phyloP scores from a whole-genome alignment of 345 rosid species.

The Raphanus raphanistrum region DNA sequence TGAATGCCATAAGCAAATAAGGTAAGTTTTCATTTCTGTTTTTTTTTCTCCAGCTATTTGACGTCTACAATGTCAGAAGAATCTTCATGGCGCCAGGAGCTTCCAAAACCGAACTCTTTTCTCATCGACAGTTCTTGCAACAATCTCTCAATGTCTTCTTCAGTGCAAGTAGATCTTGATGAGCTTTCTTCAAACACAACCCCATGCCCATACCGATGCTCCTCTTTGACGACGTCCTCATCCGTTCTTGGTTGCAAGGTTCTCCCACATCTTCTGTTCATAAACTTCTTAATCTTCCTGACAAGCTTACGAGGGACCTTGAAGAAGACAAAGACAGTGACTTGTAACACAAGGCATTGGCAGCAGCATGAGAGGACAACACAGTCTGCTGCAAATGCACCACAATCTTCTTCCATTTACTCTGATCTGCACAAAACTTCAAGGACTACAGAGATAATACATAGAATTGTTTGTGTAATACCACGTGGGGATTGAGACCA shows the following conservation, averaged over 20 bases:
- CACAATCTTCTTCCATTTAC: conserved; percentile 55
- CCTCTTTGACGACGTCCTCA: conserved; percentile 10
- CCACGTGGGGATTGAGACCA: conserved; percentile 34
- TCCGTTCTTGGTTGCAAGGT: conserved; percentile 20
- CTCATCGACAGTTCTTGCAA: conserved; percentile 53
- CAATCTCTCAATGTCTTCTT: conserved; percentile 60
- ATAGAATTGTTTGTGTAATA: neutral
- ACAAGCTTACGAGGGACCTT: conserved; percentile 55
- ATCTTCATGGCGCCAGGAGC: conserved; percentile 69
- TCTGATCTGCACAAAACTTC: conserved; percentile 24
- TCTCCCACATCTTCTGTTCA: conserved; percentile 38
- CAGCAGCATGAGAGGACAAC: conserved; percentile 74
- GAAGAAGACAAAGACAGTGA: conserved; percentile 51
- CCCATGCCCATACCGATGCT: conserved; percentile 17
- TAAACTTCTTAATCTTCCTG: conserved; percentile 47
- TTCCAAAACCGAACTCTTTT: conserved; percentile 78
- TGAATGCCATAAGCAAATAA: neutral
- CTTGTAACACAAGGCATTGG: conserved; percentile 72
- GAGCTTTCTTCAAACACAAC: conserved; percentile 14
- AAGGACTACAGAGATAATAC: neutral
- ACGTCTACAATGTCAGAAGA: conserved; percentile 14
- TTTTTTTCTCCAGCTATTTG: neutral
- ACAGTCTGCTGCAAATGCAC: conserved; percentile 73
- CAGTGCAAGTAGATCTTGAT: conserved; percentile 38
- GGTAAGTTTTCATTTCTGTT: neutral